These are phyloP conservation scores for Eremomyces bilateralis DNA, from an alignment of 495 filamentous ascomycete genomes.

Conservation along the genomic window DNA sequence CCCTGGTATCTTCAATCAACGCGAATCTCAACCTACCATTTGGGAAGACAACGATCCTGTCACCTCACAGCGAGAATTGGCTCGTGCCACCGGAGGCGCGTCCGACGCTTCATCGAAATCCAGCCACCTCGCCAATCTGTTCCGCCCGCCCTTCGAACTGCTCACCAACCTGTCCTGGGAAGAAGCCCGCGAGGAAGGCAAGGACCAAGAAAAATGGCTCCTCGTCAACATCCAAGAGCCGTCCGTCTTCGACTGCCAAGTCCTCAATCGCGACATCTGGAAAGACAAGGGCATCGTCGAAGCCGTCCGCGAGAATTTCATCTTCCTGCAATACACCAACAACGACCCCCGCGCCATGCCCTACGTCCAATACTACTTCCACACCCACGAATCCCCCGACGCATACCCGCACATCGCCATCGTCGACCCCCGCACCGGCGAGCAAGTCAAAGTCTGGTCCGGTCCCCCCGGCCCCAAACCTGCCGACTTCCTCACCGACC, in stretches of 20 bases:
- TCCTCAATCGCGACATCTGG: constrained; percentile 88
- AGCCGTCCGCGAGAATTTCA: constrained; percentile 73
- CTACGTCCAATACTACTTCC: constrained; percentile 83
- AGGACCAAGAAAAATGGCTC: constrained; percentile 76
- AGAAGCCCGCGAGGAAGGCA: constrained; percentile 59
- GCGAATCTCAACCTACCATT: constrained; percentile 37
- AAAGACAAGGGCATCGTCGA: constrained; percentile 57
- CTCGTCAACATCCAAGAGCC: constrained; percentile 87
- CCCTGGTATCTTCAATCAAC: constrained; percentile 73
- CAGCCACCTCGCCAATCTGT: constrained; percentile 66
- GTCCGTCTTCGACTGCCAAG: constrained; percentile 77
- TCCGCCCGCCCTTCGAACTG: constrained; percentile 71
- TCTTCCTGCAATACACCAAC: constrained; percentile 85
- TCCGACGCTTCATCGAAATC: constrained; percentile 50
- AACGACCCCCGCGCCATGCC: constrained; percentile 34
- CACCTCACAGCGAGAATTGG: constrained; percentile 28
- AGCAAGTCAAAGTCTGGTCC: constrained; percentile 93
- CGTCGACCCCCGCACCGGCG: constrained; percentile 84
- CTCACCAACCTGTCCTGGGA: constrained; percentile 61
- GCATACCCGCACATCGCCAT: constrained; percentile 91
- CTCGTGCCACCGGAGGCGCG: constrained; percentile 47
- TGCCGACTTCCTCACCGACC: constrained; percentile 66
- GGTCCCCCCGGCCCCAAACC: constrained; percentile 55
- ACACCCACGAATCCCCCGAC: constrained; percentile 38
- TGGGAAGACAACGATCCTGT: constrained; percentile 36